These are phyloP conservation scores for Tulasnella sp. DNA, from an alignment of 768 basidiomycete species.

Conservation along the genomic window DNA sequence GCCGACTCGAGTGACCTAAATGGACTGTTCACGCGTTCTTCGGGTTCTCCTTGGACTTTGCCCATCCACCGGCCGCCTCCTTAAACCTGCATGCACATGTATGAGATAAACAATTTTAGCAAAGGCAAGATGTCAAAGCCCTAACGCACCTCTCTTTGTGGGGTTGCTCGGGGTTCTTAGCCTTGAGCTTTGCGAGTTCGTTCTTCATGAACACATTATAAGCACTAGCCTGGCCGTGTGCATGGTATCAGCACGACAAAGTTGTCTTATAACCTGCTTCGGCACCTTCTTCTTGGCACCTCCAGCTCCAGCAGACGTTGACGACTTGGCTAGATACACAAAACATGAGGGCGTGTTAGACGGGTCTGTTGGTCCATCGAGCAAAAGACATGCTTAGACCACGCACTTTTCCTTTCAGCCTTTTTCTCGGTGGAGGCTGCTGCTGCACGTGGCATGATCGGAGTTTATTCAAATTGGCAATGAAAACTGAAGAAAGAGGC, in stretches of 20 bases:
- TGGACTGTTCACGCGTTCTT: constrained; percentile 8
- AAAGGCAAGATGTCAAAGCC: background rate
- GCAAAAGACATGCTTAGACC: background rate
- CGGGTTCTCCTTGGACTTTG: constrained; percentile 12
- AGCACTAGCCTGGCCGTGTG: constrained; percentile 11
- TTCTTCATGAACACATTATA: constrained; percentile 20
- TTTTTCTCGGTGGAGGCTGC: constrained; percentile 4
- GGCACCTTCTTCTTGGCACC: constrained; percentile 11
- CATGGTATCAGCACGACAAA: background rate
- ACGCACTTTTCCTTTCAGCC: background rate
- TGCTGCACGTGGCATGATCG: constrained; percentile 9
- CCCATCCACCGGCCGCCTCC: constrained; percentile 13
- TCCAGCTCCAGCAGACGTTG: constrained; percentile 6
- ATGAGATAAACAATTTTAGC: background rate
- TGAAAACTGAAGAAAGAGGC: too few relatives aligned
- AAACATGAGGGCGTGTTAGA: background rate
- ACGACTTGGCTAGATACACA: constrained; percentile 8
- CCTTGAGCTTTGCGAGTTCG: constrained; percentile 19
- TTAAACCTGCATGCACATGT: constrained; percentile 3
- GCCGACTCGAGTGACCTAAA: too few relatives aligned
- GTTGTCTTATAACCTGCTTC: background rate
- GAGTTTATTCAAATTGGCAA: background rate
- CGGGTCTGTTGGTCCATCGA: background rate
- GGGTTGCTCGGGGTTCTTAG: constrained; percentile 18
- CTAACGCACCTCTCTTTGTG: constrained; percentile 18